phyloP scores from a whole-genome alignment of 176 grass and related monocot species.

The Musa acuminata region DNA sequence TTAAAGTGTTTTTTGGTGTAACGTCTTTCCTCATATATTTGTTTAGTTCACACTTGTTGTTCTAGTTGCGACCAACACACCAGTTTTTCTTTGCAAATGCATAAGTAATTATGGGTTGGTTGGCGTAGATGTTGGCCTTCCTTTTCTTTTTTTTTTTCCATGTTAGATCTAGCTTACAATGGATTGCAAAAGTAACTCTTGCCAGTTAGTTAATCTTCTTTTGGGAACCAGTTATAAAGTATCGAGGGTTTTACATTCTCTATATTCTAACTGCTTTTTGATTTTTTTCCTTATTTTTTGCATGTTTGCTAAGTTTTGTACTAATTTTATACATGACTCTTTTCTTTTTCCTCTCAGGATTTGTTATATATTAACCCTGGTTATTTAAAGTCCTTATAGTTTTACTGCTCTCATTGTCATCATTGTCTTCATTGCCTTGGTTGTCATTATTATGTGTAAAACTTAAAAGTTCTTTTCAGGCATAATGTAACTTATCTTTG shows the following conservation, averaged over 20 bases:
- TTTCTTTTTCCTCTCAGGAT: not conserved
- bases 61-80: too few species aligned
- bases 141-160: too few species aligned
- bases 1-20: too few species aligned
- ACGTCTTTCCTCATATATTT: too few species aligned
- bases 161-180: too few species aligned
- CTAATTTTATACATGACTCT: not conserved
- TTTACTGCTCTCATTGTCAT: not conserved
- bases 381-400: not conserved
- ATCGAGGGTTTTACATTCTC: not conserved
- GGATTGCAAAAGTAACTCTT: too few species aligned
- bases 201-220: too few species aligned
- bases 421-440: not conserved
- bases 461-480: not conserved
- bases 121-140: too few species aligned
- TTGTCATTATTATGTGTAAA: not conserved
- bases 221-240: too few species aligned
- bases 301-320: not conserved
- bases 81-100: too few species aligned
- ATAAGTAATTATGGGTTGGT: too few species aligned
- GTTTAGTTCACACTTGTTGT: too few species aligned
- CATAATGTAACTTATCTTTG: constrained; percentile 8
- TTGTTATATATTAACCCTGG: not conserved
- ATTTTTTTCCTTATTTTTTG: not conserved
- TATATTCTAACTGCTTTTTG: not conserved